Evolutionary conservation across 2,329 filamentous ascomycete species (phyloP), one percentile per base, ranked within the genome.

Genomic region (Epichloe elymi): DNA sequence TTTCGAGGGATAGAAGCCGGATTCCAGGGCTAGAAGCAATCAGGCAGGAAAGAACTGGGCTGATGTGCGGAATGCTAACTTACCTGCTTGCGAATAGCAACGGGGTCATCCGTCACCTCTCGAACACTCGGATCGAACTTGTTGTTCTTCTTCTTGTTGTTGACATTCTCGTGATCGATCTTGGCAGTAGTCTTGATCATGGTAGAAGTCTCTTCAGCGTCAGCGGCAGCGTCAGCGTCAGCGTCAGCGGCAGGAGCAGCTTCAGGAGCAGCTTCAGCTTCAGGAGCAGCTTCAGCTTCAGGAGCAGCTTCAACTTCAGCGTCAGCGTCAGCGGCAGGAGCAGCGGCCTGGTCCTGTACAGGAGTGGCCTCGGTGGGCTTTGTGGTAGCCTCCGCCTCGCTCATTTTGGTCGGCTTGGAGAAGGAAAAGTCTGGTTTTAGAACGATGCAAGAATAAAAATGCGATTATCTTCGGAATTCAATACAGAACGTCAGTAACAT

Each of bases 71-170:
- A 8, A 30, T 4, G 26, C 26, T 10, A 36, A 51, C 65, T 64
- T 73, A 87, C 86, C 76, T 94, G 90, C 63, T 84, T 84, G 65
- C 88, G 85, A 61, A 96, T 95, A 68, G 85, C 79, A 23, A 74
- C 75, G 1, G 86, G 86, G 66, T 96, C 87, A 60, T 85, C 82
- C 23, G 83, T 85, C 63, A 88, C 83, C 49, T 82, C 72, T 56
- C 80, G 78, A 37, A 73, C 67, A 46, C 80, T 81, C 47, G 86
- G 76, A 61, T 89, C 83, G 52, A 83, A 87, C 67, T 86, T 88
- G 67, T 75, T 74, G 58, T 85, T 84, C 59, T 80, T 79, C 57
- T 65, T 30, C 26, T 30, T 30, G 0, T 30, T 30, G 8, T 30
- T 60, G 53, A 61, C 63, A 57, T 71, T 64, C 36, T 69, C 63